Base-by-base conservation (phyloP, 1,284 basidiomycete species). In the Microbotryum violaceum region DNA sequence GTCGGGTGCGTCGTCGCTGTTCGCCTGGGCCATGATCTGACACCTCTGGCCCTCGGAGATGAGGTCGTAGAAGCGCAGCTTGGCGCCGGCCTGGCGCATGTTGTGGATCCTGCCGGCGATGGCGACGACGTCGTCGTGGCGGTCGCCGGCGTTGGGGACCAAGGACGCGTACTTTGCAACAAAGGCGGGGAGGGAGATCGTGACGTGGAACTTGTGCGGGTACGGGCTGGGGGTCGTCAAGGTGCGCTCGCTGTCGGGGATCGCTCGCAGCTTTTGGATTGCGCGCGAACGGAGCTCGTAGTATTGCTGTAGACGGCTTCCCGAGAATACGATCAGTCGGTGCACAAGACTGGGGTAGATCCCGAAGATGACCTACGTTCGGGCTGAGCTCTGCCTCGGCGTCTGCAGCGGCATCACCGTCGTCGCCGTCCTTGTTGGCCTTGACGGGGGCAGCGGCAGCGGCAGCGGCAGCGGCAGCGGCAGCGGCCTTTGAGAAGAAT, bases 151-250 rank as follows among this genome's bases (percentile, higher is more conserved):
- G 29, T 83, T 71, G 20, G 78, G 73, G 67, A 93, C 83, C 75
- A 83, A 81, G 31, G 73, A 61, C 49, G 88, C 88, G 74, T 90
- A 98, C 63, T 82, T 79, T 18, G 82, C 76, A 74, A 97, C 85
- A 78, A 87, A 99, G 16, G 79, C 74, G 20, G 84, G 79, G 72
- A 98, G 80, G n/a, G 88, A 89, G 67, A 79, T 80, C 54, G 87
- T 81, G 49, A 96, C 92, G 72, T 96, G 77, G 80, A 98, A 99
- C 83, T 99, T 99, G 85, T 99, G 96, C 23, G 96, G 94, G 80
- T 98, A 99, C 4, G 96, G 94, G 75, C 94, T 90, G 6, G 91
- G 91, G 6, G 76, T 76, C 21, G 65, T 64, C 47, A 70, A 60
- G 52, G 71, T 70, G 42, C 71, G 65, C 27, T 72, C 64, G n/a